Evolutionary conservation across 331 rosid genomes (phyloP).

Genomic region (Spiraea crenata): DNA sequence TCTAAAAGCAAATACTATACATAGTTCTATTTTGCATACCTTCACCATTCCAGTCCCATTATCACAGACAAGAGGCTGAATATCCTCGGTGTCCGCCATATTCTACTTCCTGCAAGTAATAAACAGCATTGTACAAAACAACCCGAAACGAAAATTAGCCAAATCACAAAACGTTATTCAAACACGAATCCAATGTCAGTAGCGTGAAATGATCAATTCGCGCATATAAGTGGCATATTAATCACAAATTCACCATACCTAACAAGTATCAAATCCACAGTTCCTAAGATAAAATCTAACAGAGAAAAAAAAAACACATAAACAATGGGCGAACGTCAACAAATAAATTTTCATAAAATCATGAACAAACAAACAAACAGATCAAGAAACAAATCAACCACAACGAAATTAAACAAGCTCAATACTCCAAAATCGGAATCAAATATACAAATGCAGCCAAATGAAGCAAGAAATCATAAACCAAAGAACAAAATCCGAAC

Average conservation of each 20-base stretch:
- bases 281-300: neutral
- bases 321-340: neutral
- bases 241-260: neutral
- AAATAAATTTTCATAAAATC: neutral
- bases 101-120: constrained; percentile 23
- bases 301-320: neutral
- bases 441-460: neutral
- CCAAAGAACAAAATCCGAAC: constrained; percentile 2
- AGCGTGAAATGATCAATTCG: neutral
- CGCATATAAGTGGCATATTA: neutral
- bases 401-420: neutral
- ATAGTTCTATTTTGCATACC: constrained; percentile 13
- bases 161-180: neutral
- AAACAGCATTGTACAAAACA: constrained; percentile 4
- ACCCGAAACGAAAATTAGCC: neutral
- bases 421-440: neutral
- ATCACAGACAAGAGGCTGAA: constrained; percentile 45
- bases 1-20: neutral
- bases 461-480: constrained; percentile 1
- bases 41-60: constrained; percentile 46
- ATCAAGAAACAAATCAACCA: constrained; percentile 1
- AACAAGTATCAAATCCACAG: neutral
- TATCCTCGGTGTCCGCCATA: constrained; percentile 40
- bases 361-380: neutral
- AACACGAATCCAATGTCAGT: constrained; percentile 1